A percentile compares a stretch with the other conserved stretches of the same genome.
Conservation (phyloP, 371 early-diverging fungal genomes). For the Mucor irregularis region DNA sequence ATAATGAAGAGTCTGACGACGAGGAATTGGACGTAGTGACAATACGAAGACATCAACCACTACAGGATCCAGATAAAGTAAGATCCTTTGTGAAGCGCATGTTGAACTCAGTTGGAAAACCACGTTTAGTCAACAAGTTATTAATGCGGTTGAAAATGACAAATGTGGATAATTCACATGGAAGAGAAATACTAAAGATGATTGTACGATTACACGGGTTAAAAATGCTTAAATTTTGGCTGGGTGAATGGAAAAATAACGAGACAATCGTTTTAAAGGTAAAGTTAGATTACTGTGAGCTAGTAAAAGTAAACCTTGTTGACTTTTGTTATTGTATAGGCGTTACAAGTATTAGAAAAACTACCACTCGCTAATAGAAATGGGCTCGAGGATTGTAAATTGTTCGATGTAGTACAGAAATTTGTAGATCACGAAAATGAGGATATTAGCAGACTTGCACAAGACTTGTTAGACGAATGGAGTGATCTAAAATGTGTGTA, state of each 20-base stretch:
- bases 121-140: slow-evolving; percentile 51
- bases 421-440: slow-evolving; percentile 43
- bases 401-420: slow-evolving; percentile 52
- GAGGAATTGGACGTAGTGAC: slow-evolving; percentile 14
- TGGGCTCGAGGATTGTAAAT: slow-evolving; percentile 64
- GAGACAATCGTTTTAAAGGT: slow-evolving; percentile 40
- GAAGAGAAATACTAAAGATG: slow-evolving; percentile 40
- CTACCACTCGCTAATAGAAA: slow-evolving; percentile 67
- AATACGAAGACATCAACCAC: slow-evolving; percentile 41
- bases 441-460: slow-evolving; percentile 37
- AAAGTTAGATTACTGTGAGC: neutral
- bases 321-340: neutral
- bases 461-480: slow-evolving; percentile 49
- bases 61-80: slow-evolving; percentile 58
- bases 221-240: slow-evolving; percentile 52
- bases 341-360: slow-evolving; percentile 49
- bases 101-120: slow-evolving; percentile 61
- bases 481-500: slow-evolving; percentile 52
- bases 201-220: slow-evolving; percentile 50
- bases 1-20: slow-evolving; percentile 14
- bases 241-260: slow-evolving; percentile 47
- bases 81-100: slow-evolving; percentile 67
- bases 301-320: neutral
- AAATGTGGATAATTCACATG: slow-evolving; percentile 23
- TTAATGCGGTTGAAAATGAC: slow-evolving; percentile 43